These are phyloP conservation scores for Fusarium redolens DNA, from an alignment of 2,329 filamentous ascomycete species.

Conservation along the genomic window DNA sequence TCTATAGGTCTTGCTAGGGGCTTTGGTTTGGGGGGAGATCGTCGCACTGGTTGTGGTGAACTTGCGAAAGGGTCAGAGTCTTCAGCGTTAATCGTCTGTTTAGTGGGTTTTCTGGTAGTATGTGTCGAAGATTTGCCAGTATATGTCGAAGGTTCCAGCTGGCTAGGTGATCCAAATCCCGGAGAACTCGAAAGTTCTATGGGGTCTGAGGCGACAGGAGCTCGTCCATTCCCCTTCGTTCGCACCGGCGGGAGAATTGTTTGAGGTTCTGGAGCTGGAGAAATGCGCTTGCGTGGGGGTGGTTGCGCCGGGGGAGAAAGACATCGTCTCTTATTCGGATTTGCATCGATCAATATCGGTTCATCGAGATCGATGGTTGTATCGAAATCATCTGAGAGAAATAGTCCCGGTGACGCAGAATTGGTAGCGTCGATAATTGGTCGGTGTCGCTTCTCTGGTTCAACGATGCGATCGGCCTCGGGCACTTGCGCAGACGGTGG, in stretches of 20 bases:
- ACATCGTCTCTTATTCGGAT: slow-evolving; percentile 47
- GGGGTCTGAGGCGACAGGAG: slow-evolving; percentile 27
- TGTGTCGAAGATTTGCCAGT: not conserved
- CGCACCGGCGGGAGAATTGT: slow-evolving; percentile 14
- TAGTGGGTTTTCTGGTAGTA: not conserved
- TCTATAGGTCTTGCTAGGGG: slow-evolving; percentile 4
- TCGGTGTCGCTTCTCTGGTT: not conserved
- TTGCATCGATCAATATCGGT: slow-evolving; percentile 29
- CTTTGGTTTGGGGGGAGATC: not conserved
- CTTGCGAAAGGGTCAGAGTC: slow-evolving; percentile 52
- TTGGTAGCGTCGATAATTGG: not conserved
- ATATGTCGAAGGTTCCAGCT: not conserved
- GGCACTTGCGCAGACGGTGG: slow-evolving; percentile 7
- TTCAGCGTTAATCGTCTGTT: not conserved
- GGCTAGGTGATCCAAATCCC: slow-evolving; percentile 10
- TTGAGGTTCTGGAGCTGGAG: slow-evolving; percentile 10
- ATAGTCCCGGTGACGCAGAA: slow-evolving; percentile 7
- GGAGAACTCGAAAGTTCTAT: slow-evolving; percentile 55
- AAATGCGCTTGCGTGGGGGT: slow-evolving; percentile 31
- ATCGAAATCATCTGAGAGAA: slow-evolving; percentile 55
- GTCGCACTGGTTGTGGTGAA: slow-evolving; percentile 41
- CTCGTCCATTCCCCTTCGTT: slow-evolving; percentile 6
- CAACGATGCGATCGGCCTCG: not conserved
- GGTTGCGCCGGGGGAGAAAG: slow-evolving; percentile 33
- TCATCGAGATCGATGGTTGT: slow-evolving; percentile 53